Base-by-base conservation (phyloP, 2,329 filamentous ascomycete genomes). In the Sphaerulina vaccinii region DNA sequence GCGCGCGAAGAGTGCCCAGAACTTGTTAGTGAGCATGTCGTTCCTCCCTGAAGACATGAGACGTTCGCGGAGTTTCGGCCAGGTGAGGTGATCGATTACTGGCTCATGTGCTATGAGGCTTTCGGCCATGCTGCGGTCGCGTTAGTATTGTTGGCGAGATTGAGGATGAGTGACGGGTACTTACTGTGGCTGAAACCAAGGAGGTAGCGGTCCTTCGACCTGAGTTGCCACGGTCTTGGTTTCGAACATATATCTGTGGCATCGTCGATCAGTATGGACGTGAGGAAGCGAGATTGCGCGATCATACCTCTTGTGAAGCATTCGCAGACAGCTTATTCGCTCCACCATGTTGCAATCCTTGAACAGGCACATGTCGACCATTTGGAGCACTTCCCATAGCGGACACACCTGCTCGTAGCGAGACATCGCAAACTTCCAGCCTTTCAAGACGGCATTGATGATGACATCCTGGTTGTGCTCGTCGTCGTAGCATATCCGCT, bases 41-140 rank as follows among this genome's bases (percentile, higher is more conserved):
- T 51, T 51, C 10, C n/a, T n/a, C n/a, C 53, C 48, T 15, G 56
- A 52, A 15, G 48, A 47, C 35, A 60, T 56, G 13, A 60, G 32
- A 11, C 58, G 51, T 29, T 58, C 58, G 38, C 58, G 38, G 1
- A 60, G 44, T 32, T 51, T 47, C 5, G 58, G 58, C 58, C 58
- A 60, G 10, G 58, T 56, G 10, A 60, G 42, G 36, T 60, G 58
- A 36, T 60, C 58, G n/a, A 60, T 58, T 3, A 60, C 58, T 2
- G 58, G 56, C 38, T 58, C 56, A 42, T 60, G 58, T 19, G 55
- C 53, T 33, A 60, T 56, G 6, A 60, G 47, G 21, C 48, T 54
- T 44, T 60, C 57, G 6, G 55, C 53, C 39, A 57, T 51, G 15
- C 57, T 59, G 33, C 18, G 19, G 21, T 32, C 13, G 16, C 10